Percentiles rank a stretch among this genome's conserved stretches.
phyloP scores from a whole-genome alignment of 495 filamentous ascomycete species.

The Podospora pseudocomata region DNA sequence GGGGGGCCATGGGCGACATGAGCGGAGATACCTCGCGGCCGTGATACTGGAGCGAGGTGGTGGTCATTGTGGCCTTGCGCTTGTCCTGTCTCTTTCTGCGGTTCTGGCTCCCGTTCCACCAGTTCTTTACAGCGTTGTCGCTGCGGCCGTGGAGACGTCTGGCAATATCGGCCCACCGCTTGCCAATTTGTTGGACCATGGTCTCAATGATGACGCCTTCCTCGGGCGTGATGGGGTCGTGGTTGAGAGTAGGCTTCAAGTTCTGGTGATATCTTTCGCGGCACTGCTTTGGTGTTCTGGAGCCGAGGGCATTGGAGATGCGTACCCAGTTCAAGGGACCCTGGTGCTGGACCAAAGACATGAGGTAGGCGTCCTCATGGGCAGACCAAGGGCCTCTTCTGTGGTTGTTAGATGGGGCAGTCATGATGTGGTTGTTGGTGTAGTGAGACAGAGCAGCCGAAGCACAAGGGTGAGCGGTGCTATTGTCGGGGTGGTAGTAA shows the following conservation, averaged over 20 bases:
- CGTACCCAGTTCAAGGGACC: slow-evolving; percentile 90
- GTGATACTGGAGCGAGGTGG: neutral
- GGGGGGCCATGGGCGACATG: slow-evolving; percentile 8
- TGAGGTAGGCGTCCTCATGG: slow-evolving; percentile 69
- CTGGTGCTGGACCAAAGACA: slow-evolving; percentile 68
- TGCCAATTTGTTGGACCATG: slow-evolving; percentile 78
- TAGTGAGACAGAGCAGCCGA: neutral
- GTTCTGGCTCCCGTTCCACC: slow-evolving; percentile 97
- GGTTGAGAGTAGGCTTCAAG: slow-evolving; percentile 85
- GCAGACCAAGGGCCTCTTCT: slow-evolving; percentile 77
- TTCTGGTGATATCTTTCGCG: slow-evolving; percentile 95
- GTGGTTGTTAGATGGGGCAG: slow-evolving; percentile 5
- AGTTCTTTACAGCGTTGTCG: slow-evolving; percentile 99
- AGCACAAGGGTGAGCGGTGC: neutral
- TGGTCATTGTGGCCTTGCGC: slow-evolving; percentile 12
- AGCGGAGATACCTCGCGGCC: neutral
- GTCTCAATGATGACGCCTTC: slow-evolving; percentile 81
- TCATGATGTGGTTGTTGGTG: slow-evolving; percentile 5
- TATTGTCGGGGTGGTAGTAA: neutral
- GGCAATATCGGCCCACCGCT: slow-evolving; percentile 94
- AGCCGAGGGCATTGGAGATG: slow-evolving; percentile 71
- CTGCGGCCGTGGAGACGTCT: slow-evolving; percentile 79
- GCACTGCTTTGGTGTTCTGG: slow-evolving; percentile 91
- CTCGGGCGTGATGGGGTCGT: slow-evolving; percentile 85
- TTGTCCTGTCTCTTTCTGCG: slow-evolving; percentile 46